phyloP scores from a whole-genome alignment of 225 moss, liverwort and hornwort species.

The Straminergon stramineum region DNA sequence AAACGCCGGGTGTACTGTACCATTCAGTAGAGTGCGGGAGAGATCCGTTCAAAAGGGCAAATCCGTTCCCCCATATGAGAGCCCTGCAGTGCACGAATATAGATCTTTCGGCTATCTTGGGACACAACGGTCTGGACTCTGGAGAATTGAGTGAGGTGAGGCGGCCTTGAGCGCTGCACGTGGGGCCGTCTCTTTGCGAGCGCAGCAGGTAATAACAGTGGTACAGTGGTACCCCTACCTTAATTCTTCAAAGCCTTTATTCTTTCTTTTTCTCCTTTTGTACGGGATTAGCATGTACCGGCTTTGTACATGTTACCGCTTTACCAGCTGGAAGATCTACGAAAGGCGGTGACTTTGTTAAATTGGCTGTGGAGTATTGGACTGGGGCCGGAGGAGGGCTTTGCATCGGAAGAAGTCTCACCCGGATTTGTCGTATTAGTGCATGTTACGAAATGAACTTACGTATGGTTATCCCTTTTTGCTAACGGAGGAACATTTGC shows the following conservation, averaged over 20 bases:
- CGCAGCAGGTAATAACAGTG: neutral
- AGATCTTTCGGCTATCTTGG: neutral
- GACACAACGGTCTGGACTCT: slow-evolving; percentile 2
- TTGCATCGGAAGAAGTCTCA: neutral
- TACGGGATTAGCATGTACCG: neutral
- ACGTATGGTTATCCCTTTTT: fast-evolving
- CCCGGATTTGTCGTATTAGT: neutral
- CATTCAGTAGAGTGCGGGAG: neutral
- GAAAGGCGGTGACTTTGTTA: neutral
- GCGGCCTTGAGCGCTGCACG: neutral
- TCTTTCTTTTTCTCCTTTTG: neutral
- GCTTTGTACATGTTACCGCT: neutral
- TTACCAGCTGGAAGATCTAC: neutral
- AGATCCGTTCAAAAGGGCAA: neutral
- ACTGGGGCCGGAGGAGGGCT: neutral
- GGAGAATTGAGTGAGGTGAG: too few relatives aligned
- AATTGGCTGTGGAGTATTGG: too few relatives aligned
- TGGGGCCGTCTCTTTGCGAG: neutral
- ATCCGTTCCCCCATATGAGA: neutral
- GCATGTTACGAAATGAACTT: neutral
- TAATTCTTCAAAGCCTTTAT: neutral
- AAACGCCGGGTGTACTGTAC: neutral
- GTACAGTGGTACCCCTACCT: neutral
- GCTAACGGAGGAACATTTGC: too few relatives aligned
- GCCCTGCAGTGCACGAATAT: neutral